phyloP scores from a whole-genome alignment of 257 asterid species.

The Schizonepeta tenuifolia region DNA sequence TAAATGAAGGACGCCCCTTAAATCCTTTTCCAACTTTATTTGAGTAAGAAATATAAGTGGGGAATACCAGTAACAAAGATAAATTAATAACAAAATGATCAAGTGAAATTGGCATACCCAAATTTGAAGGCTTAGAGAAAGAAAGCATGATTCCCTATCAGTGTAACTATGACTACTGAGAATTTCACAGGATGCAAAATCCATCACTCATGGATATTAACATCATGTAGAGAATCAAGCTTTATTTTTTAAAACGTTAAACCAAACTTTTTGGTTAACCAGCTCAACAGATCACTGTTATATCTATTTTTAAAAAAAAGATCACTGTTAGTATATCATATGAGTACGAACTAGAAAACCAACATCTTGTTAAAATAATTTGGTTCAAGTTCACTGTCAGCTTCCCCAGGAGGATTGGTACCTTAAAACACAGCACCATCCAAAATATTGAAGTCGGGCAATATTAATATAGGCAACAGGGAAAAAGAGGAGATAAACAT shows the following conservation, averaged over 20 bases:
- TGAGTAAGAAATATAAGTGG: not conserved
- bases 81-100: not conserved
- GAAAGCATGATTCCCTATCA: conserved; percentile 42
- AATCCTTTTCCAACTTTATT: not conserved
- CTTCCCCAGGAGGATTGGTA: conserved; percentile 19
- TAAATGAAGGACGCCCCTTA: not conserved
- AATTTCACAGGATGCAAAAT: conserved; percentile 40
- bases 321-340: not conserved
- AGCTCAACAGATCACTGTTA: not conserved
- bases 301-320: no score
- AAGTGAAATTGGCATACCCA: not conserved
- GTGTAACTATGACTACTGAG: conserved; percentile 57
- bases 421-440: conserved; percentile 11
- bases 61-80: not conserved
- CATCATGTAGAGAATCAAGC: conserved; percentile 46
- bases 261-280: not conserved
- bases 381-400: not conserved
- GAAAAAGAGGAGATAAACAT: conserved; percentile 67
- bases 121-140: not conserved
- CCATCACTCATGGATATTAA: conserved; percentile 42
- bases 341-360: not conserved
- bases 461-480: conserved; percentile 61
- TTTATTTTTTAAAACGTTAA: not conserved
- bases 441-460: conserved; percentile 25
- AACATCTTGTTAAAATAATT: not conserved